These are phyloP conservation scores for Pistacia integerrima DNA, from an alignment of 345 rosid genomes.

Conservation along the genomic window DNA sequence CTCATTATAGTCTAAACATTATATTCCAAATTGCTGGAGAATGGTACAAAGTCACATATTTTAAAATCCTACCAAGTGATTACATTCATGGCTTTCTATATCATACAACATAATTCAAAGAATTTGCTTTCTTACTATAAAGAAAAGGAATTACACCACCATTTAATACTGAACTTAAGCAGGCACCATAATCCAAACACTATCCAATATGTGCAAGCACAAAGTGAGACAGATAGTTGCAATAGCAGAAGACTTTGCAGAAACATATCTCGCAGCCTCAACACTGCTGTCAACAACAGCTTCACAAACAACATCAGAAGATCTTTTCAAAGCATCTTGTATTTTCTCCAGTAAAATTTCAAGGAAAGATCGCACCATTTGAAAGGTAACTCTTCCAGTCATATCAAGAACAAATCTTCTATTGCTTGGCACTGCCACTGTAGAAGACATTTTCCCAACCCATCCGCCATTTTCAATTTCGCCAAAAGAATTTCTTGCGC, in stretches of 20 bases:
- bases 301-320: constrained; percentile 39
- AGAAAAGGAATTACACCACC: not conserved
- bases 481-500: constrained; percentile 17
- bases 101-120: not conserved
- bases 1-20: not conserved
- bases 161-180: constrained; percentile 14
- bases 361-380: constrained; percentile 68
- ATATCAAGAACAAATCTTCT: constrained; percentile 71
- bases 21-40: not conserved
- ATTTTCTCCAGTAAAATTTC: constrained; percentile 57
- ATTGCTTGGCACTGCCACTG: constrained; percentile 66
- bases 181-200: constrained; percentile 62
- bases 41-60: not conserved
- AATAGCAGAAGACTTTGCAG: constrained; percentile 51
- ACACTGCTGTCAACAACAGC: constrained; percentile 46
- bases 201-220: constrained; percentile 63
- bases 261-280: constrained; percentile 49
- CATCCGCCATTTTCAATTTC: constrained; percentile 35
- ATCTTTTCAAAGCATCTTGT: constrained; percentile 40
- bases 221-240: constrained; percentile 56
- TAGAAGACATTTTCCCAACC: constrained; percentile 58
- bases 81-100: not conserved
- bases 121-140: not conserved
- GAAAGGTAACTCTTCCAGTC: constrained; percentile 65
- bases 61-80: too few species aligned